Evolutionary conservation across 257 asterid species (phyloP).

Genomic region (Schizonepeta tenuifolia): DNA sequence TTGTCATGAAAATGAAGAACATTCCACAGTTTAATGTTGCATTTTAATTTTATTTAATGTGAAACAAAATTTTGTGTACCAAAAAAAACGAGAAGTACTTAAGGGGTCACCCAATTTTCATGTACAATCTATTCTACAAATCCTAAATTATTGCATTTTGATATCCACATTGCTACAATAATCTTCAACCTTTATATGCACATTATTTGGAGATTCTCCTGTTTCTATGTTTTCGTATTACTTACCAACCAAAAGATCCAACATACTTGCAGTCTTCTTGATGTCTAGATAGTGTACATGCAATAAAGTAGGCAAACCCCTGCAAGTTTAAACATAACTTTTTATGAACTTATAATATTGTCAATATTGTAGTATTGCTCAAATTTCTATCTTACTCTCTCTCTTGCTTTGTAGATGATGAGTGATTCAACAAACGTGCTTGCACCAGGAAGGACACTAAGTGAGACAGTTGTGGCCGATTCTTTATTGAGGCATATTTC

Average conservation of each 20-base stretch:
- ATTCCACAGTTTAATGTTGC: too few species aligned
- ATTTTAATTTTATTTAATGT: too few species aligned
- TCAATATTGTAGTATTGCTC: constrained; percentile 13
- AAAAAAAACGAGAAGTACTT: background rate
- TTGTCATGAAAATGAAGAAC: too few species aligned
- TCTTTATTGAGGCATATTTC: constrained; percentile 82
- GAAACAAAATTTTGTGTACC: too few species aligned
- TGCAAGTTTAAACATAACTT: background rate
- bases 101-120: background rate
- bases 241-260: too few species aligned
- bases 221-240: too few species aligned
- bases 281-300: background rate
- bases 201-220: too few species aligned
- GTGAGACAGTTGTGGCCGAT: constrained; percentile 95
- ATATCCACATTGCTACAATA: background rate
- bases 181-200: background rate
- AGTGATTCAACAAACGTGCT: constrained; percentile 98
- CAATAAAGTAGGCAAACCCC: background rate
- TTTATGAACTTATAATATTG: background rate
- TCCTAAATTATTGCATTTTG: background rate
- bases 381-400: constrained; percentile 27
- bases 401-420: constrained; percentile 80
- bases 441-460: constrained; percentile 95
- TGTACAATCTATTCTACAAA: background rate
- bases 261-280: background rate